phyloP scores from a whole-genome alignment of 1,139 yeast species.

The Magnusiomyces clavatus region DNA sequence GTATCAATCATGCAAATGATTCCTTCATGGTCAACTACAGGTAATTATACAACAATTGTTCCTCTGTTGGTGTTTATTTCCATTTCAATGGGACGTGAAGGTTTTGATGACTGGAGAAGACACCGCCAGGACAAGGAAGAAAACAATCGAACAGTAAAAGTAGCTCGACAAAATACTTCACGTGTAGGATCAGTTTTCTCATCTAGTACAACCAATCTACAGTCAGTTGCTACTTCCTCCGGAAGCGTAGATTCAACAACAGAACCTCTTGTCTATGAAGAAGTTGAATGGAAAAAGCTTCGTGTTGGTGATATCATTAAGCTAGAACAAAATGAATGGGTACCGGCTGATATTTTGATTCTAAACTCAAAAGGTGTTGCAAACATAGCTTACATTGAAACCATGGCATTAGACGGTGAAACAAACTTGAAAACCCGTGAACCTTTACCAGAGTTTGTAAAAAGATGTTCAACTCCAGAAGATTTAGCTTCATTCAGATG shows the following conservation, averaged over 20 bases:
- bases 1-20: constrained; percentile 93
- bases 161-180: constrained; percentile 24
- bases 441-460: constrained; percentile 58
- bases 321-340: constrained; percentile 75
- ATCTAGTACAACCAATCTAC: background rate
- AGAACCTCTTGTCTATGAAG: constrained; percentile 29
- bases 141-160: constrained; percentile 52
- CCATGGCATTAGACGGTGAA: constrained; percentile 97
- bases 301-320: constrained; percentile 78
- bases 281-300: constrained; percentile 60
- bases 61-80: constrained; percentile 81
- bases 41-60: constrained; percentile 88
- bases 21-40: constrained; percentile 97
- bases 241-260: constrained; percentile 11
- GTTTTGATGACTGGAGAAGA: constrained; percentile 84
- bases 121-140: constrained; percentile 82
- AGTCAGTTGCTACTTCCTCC: background rate
- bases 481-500: constrained; percentile 47
- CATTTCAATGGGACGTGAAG: constrained; percentile 90
- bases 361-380: constrained; percentile 53
- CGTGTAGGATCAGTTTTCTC: background rate
- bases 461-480: constrained; percentile 41
- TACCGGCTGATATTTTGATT: constrained; percentile 82
- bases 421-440: constrained; percentile 73
- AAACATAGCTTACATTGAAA: constrained; percentile 78